Evolutionary conservation across 441 rosid species (phyloP), one percentile per base, ranked within the genome.

Genomic region (Jatropha multifida): DNA sequence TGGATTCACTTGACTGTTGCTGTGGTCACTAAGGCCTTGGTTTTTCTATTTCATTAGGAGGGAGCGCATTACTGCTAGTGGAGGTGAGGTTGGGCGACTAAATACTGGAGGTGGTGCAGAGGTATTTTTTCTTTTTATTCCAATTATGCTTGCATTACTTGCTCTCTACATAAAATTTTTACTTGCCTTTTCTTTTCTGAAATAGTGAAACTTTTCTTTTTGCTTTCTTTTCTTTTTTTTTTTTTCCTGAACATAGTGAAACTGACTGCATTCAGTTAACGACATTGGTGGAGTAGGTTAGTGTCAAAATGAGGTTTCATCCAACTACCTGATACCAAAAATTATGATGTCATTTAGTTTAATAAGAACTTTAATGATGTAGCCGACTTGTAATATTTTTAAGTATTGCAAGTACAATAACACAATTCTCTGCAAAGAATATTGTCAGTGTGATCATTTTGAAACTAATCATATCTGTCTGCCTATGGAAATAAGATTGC

Each of bases 81-180:
- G 99, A 65, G 99, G 99, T 80, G 99, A 96, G 85, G 98, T 96
- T 78, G 99, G 99, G 67, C 92, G 98, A 68, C 86, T 96, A 64
- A 94, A 92, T 81, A 86, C 99, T 73, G 99, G 99, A 69, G 94
- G 98, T 74, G 99, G 99, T 82, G 87, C 97, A 12, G 97, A 92
- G 98, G 99, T 96, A 88, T 66, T 60, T 65, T 76, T 65, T 26
- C 74, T 13, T 79, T 40, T 51, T 74, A 48, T 76, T 65, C 23
- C 71, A 51, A 40, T 63, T 61, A 66, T 52, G 40, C 40, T 40
- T 69, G 37, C 54, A 69, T 72, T 27, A 70, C 60, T 51, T 61
- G 40, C 75, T 46, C 8, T 64, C 17, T 59, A 4, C 10, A 20
- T 27, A 27, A 14, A 32, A 61, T 13, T 32, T 27, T 69, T 3